Evolutionary conservation across 2,329 filamentous ascomycete genomes (phyloP).

Genomic region (Xylaria sp.): DNA sequence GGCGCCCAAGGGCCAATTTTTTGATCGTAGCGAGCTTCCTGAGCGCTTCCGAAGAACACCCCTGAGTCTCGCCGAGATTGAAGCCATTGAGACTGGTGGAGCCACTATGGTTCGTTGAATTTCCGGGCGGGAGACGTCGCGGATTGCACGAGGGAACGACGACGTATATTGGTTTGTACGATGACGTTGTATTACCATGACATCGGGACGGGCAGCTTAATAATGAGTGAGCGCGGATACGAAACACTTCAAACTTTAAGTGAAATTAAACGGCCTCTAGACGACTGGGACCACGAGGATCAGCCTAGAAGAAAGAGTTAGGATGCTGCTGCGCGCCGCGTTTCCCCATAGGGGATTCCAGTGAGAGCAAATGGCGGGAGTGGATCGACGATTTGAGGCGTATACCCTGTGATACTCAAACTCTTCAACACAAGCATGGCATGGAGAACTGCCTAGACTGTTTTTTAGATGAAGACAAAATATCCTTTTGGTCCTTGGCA

Average conservation of each 20-base stretch:
- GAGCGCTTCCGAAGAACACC: slow-evolving; percentile 80
- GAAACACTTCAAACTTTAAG: slow-evolving; percentile 9
- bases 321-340: slow-evolving; percentile 3
- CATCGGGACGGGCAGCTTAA: slow-evolving; percentile 24
- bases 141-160: slow-evolving; percentile 21
- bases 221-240: slow-evolving; percentile 24
- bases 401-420: slow-evolving; percentile 2
- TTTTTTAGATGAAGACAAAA: slow-evolving; percentile 14
- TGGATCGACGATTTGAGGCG: background rate
- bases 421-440: slow-evolving; percentile 16
- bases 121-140: background rate
- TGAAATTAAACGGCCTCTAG: slow-evolving; percentile 17
- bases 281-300: slow-evolving; percentile 8
- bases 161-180: slow-evolving; percentile 33
- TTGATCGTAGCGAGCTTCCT: slow-evolving; percentile 90
- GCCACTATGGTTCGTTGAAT: slow-evolving; percentile 68
- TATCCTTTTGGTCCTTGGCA: slow-evolving; percentile 10
- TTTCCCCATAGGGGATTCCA: background rate
- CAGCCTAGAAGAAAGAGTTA: slow-evolving; percentile 20
- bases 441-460: slow-evolving; percentile 10
- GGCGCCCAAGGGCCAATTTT: slow-evolving; percentile 79
- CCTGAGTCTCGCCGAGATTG: slow-evolving; percentile 86
- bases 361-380: too few relatives aligned
- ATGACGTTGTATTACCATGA: slow-evolving; percentile 38
- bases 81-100: slow-evolving; percentile 93